Conservation (phyloP, 1,284 basidiomycete species). For the Lentinula novae-zelandiae region DNA sequence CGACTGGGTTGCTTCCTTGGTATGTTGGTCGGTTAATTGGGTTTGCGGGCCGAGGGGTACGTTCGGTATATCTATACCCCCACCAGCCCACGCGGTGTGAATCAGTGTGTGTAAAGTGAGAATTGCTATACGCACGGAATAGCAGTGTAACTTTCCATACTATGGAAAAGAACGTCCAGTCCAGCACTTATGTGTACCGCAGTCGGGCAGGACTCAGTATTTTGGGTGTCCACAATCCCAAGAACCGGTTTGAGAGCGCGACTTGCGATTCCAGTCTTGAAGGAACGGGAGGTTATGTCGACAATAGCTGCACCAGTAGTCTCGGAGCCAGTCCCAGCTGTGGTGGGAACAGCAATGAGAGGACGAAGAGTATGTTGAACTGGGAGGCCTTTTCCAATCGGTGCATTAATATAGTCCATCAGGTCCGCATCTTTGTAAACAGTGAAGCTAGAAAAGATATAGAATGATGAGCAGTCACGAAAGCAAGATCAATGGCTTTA, state of each 20-base stretch:
- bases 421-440: conserved; percentile 91
- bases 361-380: conserved; percentile 77
- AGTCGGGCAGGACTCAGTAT: conserved; percentile 82
- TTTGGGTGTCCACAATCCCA: conserved; percentile 64
- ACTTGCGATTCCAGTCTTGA: conserved; percentile 96
- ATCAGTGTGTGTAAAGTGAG: conserved; percentile 13
- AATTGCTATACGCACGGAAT: conserved; percentile 58
- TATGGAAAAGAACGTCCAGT: conserved; percentile 93
- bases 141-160: conserved; percentile 89
- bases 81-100: not conserved
- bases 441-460: conserved; percentile 50
- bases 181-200: conserved; percentile 90
- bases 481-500: conserved; percentile 32
- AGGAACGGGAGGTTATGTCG: conserved; percentile 84
- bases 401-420: conserved; percentile 96
- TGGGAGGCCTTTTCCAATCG: conserved; percentile 89
- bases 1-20: conserved; percentile 94
- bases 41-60: conserved; percentile 85
- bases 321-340: conserved; percentile 96
- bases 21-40: conserved; percentile 91
- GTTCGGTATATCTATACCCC: conserved; percentile 73
- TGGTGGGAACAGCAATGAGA: conserved; percentile 92
- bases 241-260: conserved; percentile 88
- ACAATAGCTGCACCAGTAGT: conserved; percentile 98
- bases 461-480: conserved; percentile 5